Evolutionary conservation across 2,329 filamentous ascomycete species (phyloP).

Genomic region (Colletotrichum sp.): DNA sequence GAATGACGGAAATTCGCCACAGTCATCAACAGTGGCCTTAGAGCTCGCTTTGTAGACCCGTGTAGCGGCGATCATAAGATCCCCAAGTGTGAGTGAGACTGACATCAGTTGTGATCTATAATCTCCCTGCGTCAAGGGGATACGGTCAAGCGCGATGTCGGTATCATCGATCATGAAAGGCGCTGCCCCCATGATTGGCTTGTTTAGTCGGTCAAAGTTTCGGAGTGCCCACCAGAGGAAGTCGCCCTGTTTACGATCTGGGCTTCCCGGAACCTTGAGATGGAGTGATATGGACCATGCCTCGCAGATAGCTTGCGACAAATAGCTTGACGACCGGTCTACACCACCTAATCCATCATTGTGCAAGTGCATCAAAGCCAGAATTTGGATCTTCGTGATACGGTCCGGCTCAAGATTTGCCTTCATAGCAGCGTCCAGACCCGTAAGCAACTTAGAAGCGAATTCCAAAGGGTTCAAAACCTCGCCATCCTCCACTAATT

Average conservation of each 20-base stretch:
- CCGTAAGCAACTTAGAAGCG: constrained; percentile 19
- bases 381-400: constrained; percentile 26
- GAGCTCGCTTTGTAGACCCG: constrained; percentile 24
- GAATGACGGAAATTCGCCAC: constrained; percentile 18
- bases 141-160: constrained; percentile 20
- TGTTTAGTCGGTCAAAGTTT: constrained; percentile 25
- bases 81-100: constrained; percentile 16
- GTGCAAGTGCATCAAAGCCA: constrained; percentile 29
- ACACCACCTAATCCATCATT: constrained; percentile 27
- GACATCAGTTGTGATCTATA: constrained; percentile 22
- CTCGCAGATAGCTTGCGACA: constrained; percentile 29
- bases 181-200: constrained; percentile 24
- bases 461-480: constrained; percentile 23
- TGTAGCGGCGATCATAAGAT: constrained; percentile 23
- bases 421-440: constrained; percentile 28
- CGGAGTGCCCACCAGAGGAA: constrained; percentile 24
- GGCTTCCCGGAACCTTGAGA: constrained; percentile 20
- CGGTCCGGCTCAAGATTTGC: constrained; percentile 28
- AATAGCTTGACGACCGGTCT: constrained; percentile 25
- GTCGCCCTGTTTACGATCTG: constrained; percentile 18
- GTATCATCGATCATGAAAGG: constrained; percentile 27
- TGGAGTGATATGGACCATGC: constrained; percentile 29
- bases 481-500: constrained; percentile 13
- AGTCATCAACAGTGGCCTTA: constrained; percentile 12
- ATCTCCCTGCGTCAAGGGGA: not conserved